Conservation (phyloP, 2,329 filamentous ascomycete genomes). For the Seiridium unicorne region DNA sequence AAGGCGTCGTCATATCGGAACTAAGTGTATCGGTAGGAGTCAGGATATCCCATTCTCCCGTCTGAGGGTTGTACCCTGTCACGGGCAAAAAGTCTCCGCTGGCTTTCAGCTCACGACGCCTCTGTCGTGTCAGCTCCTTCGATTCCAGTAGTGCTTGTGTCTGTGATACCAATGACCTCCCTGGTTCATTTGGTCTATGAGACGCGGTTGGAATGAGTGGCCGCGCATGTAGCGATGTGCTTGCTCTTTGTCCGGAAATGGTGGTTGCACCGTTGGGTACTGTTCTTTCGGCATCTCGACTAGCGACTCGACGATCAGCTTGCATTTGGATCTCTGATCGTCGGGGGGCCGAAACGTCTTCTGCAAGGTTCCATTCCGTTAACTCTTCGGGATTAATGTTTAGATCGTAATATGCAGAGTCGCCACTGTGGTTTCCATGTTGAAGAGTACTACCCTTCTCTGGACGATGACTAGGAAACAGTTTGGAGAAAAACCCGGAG, state of each 20-base stretch:
- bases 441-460: conserved; percentile 50
- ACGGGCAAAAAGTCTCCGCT: conserved; percentile 60
- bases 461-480: conserved; percentile 47
- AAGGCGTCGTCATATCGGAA: conserved; percentile 34
- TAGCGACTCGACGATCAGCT: neutral
- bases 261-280: too few species aligned
- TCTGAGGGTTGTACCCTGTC: conserved; percentile 56
- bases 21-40: conserved; percentile 45
- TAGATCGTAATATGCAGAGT: conserved; percentile 19
- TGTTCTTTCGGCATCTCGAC: neutral
- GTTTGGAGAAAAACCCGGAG: conserved; percentile 38
- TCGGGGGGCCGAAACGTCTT: conserved; percentile 13
- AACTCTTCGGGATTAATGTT: conserved; percentile 22
- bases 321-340: conserved; percentile 5
- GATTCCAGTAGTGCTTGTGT: conserved; percentile 17
- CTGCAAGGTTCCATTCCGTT: conserved; percentile 25
- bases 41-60: conserved; percentile 50
- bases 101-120: conserved; percentile 46
- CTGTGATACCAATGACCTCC: conserved; percentile 14
- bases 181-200: conserved; percentile 6
- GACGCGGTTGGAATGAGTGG: too few species aligned
- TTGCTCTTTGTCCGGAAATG: too few species aligned
- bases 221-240: too few species aligned
- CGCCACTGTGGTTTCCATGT: conserved; percentile 13
- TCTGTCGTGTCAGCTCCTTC: conserved; percentile 32